A percentile compares a stretch with the other conserved stretches of the same genome.
Conservation (phyloP, 169 alveolate species). For the Babesia divergens region DNA sequence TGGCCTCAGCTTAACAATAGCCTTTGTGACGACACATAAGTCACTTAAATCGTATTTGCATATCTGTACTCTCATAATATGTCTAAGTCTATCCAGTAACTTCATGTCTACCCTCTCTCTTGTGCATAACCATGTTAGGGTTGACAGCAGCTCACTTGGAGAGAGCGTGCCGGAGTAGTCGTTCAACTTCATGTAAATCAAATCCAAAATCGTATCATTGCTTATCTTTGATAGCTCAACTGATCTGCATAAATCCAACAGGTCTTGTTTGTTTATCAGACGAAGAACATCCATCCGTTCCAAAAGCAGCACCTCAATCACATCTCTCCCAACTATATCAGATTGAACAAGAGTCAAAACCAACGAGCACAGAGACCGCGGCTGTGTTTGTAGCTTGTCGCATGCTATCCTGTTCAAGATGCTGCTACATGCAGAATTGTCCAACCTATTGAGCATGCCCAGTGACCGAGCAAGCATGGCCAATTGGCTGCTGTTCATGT, state of each 20-base stretch:
- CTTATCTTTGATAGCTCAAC: neutral
- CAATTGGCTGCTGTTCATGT: constrained; percentile 39
- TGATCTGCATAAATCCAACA: neutral
- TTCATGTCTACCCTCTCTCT: neutral
- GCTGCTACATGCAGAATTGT: constrained; percentile 1
- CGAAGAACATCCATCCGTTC: constrained; percentile 4
- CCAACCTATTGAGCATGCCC: neutral
- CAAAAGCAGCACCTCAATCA: constrained; percentile 4
- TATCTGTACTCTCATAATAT: neutral
- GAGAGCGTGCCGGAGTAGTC: neutral
- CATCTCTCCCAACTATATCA: constrained; percentile 13
- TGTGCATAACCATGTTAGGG: constrained; percentile 14
- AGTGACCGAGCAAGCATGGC: constrained; percentile 41
- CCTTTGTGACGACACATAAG: neutral
- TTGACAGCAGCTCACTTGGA: constrained; percentile 19
- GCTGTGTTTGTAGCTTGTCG: neutral
- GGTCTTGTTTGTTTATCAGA: constrained; percentile 19
- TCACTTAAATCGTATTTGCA: neutral
- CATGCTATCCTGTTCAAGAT: constrained; percentile 8
- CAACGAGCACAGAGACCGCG: constrained; percentile 18
- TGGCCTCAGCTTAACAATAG: neutral
- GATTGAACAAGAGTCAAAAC: constrained; percentile 17
- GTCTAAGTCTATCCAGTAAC: neutral
- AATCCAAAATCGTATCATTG: constrained; percentile 4
- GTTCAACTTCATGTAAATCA: neutral